Evolutionary conservation across 2,329 filamentous ascomycete genomes (phyloP).

Genomic region (Cordyceps cateniannulata): DNA sequence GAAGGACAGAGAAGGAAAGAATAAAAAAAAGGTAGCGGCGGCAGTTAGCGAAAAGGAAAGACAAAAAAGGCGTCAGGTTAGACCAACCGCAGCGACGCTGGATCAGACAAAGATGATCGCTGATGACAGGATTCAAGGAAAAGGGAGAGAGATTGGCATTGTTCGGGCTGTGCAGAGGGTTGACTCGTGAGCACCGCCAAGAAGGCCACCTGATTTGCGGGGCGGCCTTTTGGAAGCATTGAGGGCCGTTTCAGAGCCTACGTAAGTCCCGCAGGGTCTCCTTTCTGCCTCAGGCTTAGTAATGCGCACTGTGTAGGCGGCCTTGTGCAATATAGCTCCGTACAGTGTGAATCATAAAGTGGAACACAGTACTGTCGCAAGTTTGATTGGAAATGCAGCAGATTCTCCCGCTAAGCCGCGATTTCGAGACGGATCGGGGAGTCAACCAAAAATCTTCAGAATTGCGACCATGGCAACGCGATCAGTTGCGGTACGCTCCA

Average conservation of each 20-base stretch:
- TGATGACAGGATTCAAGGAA: conserved; percentile 10
- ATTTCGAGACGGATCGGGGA: neutral
- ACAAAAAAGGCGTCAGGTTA: conserved; percentile 16
- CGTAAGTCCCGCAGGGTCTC: neutral
- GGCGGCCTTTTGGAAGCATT: neutral
- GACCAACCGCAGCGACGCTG: neutral
- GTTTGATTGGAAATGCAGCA: conserved; percentile 3
- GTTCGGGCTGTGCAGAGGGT: conserved; percentile 5
- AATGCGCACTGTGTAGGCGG: neutral
- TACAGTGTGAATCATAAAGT: neutral
- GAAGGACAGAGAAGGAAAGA: neutral
- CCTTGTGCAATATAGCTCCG: rapidly evolving
- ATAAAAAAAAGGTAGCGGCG: neutral
- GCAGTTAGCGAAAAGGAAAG: conserved; percentile 1
- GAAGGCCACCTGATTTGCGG: conserved; percentile 8
- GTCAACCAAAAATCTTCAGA: neutral
- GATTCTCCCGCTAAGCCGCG: neutral
- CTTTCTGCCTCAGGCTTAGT: conserved; percentile 10
- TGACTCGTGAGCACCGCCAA: conserved; percentile 9
- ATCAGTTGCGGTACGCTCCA: conserved; percentile 6
- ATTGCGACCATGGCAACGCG: conserved; percentile 7
- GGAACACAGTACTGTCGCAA: neutral
- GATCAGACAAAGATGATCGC: conserved; percentile 15
- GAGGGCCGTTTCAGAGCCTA: neutral
- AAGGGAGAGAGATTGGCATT: neutral